These are phyloP conservation scores for Passalora sequoiae DNA, from an alignment of 2,329 filamentous ascomycete species.

Conservation along the genomic window DNA sequence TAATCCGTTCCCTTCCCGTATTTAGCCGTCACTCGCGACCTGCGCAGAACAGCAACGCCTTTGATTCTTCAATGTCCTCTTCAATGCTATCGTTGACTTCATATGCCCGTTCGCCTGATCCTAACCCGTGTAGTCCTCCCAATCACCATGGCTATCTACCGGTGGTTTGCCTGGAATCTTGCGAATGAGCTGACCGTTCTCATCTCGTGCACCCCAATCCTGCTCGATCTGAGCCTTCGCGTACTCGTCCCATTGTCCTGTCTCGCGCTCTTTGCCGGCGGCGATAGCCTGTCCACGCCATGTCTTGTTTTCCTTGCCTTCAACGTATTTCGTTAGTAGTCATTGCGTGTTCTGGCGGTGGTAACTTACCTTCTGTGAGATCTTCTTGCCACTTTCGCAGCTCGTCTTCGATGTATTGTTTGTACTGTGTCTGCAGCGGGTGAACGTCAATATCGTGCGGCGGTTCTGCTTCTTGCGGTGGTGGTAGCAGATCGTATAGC, in stretches of 20 bases:
- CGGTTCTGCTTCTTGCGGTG: conserved; percentile 19
- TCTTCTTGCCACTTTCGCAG: conserved; percentile 54
- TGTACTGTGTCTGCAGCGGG: conserved; percentile 40
- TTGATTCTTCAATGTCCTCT: too few relatives aligned
- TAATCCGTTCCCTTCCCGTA: too few relatives aligned
- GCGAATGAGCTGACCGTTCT: too few relatives aligned
- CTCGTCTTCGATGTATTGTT: conserved; percentile 48
- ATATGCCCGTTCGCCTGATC: conserved; percentile 4
- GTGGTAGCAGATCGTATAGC: conserved; percentile 30
- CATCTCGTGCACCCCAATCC: conserved; percentile 46
- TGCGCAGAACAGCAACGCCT: too few relatives aligned
- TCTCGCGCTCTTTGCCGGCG: conserved; percentile 49
- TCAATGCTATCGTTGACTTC: background rate
- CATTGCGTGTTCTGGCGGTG: background rate
- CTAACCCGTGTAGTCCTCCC: too few relatives aligned
- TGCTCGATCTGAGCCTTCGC: conserved; percentile 51
- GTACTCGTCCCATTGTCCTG: conserved; percentile 54
- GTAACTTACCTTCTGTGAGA: conserved; percentile 43
- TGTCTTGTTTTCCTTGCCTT: conserved; percentile 46
- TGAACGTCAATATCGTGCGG: conserved; percentile 37
- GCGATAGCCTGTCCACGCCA: conserved; percentile 53
- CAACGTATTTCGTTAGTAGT: background rate
- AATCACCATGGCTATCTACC: too few relatives aligned
- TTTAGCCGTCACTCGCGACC: too few relatives aligned
- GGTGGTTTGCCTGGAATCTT: too few relatives aligned